Evolutionary conservation across 495 filamentous ascomycete species (phyloP).

Genomic region (Tetracladium setigerum): DNA sequence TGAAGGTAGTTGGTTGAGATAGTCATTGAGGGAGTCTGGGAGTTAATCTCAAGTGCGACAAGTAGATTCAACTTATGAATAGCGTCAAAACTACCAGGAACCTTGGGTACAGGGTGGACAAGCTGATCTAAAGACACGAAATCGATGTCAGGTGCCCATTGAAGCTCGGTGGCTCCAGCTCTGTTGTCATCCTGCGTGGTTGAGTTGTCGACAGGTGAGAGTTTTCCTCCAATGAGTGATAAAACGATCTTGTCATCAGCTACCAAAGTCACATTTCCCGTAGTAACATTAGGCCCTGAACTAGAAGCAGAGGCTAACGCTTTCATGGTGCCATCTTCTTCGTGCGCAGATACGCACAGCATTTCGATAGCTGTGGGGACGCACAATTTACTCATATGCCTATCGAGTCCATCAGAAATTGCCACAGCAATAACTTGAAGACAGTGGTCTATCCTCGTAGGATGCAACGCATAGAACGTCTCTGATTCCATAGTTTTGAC

Average conservation of each 20-base stretch:
- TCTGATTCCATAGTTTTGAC: conserved; percentile 14
- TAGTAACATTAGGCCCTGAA: not conserved
- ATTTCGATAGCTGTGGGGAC: conserved; percentile 11
- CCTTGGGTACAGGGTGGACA: not conserved
- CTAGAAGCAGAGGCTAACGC: not conserved
- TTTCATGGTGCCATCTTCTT: not conserved
- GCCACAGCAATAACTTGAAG: conserved; percentile 30
- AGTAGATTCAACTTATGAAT: too few relatives aligned
- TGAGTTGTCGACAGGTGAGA: not conserved
- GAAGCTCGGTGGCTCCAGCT: not conserved
- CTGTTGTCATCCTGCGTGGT: not conserved
- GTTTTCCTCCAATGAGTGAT: not conserved
- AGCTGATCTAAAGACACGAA: not conserved
- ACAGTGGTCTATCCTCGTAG: conserved; percentile 26
- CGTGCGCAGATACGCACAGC: not conserved
- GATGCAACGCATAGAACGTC: conserved; percentile 33
- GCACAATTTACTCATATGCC: not conserved
- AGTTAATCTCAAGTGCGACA: too few relatives aligned
- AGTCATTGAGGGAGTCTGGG: too few relatives aligned
- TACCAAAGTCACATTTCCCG: too few relatives aligned
- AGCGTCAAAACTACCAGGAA: too few relatives aligned
- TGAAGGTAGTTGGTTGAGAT: too few relatives aligned
- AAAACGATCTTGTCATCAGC: too few relatives aligned
- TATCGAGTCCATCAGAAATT: conserved; percentile 21
- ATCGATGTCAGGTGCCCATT: conserved; percentile 1